phyloP scores from a whole-genome alignment of 495 filamentous ascomycete genomes.

The Penicillium tannophilum region DNA sequence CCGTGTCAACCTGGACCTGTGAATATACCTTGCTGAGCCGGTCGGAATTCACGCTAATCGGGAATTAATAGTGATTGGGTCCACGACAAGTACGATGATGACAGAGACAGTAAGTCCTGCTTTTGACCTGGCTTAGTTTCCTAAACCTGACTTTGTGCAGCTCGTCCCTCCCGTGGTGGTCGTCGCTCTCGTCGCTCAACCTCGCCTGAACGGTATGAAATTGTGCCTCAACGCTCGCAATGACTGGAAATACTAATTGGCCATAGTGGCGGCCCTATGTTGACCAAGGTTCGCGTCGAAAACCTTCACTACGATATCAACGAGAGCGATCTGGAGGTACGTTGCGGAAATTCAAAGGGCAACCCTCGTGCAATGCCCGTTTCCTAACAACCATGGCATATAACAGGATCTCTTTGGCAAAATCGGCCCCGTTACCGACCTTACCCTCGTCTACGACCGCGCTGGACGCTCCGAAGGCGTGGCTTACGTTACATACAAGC shows the following conservation, averaged over 20 bases:
- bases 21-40: conserved; percentile 14
- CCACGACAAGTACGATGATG: conserved; percentile 83
- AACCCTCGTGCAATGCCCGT: neutral
- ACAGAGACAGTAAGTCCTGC: conserved; percentile 45
- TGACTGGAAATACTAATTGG: conserved; percentile 16
- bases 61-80: conserved; percentile 73
- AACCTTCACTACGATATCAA: conserved; percentile 94
- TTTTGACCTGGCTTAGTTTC: neutral
- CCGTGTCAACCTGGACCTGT: conserved; percentile 59
- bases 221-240: conserved; percentile 7
- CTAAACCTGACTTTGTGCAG: conserved; percentile 30
- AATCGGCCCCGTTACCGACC: conserved; percentile 70
- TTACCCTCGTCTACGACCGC: conserved; percentile 83
- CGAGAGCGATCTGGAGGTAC: conserved; percentile 81
- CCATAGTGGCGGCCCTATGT: conserved; percentile 38
- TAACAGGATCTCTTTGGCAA: conserved; percentile 74
- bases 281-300: conserved; percentile 80
- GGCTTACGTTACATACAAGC: conserved; percentile 80
- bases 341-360: conserved; percentile 10
- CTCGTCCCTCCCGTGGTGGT: conserved; percentile 42
- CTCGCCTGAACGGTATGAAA: conserved; percentile 54
- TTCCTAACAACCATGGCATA: neutral
- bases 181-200: conserved; percentile 47
- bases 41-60: conserved; percentile 19
- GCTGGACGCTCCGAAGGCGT: conserved; percentile 87